phyloP scores from a whole-genome alignment of 805 yeast species.

The Scheffersomyces lignosus region DNA sequence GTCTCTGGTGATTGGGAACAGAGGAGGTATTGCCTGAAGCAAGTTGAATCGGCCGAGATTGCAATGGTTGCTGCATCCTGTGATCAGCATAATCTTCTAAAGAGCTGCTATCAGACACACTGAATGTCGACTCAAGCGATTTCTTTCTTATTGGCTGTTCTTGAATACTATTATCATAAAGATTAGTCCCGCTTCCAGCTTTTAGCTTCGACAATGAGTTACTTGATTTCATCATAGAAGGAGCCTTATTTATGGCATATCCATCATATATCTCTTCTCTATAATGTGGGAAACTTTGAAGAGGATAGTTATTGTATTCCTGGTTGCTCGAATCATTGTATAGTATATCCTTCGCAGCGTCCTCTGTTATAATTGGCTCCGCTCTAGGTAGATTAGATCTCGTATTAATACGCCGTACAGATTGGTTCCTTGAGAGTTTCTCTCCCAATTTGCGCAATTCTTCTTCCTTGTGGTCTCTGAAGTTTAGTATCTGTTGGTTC shows the following conservation, averaged over 20 bases:
- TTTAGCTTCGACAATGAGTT: neutral
- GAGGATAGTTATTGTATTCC: slow-evolving; percentile 3
- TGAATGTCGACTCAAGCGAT: neutral
- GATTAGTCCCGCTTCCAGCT: neutral
- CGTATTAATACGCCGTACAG: slow-evolving; percentile 25
- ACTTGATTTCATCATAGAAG: neutral
- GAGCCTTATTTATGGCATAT: slow-evolving; percentile 11
- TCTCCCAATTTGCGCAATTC: slow-evolving; percentile 38
- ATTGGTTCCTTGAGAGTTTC: slow-evolving; percentile 31
- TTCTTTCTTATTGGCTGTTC: too few relatives aligned
- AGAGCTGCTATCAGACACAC: neutral
- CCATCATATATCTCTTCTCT: slow-evolving; percentile 31
- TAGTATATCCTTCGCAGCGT: slow-evolving; percentile 21
- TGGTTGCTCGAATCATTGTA: slow-evolving; percentile 12
- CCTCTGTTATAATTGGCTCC: slow-evolving; percentile 11
- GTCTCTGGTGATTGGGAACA: neutral
- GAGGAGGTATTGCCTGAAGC: too few relatives aligned
- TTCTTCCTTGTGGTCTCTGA: slow-evolving; percentile 20
- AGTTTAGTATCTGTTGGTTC: neutral
- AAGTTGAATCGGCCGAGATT: neutral
- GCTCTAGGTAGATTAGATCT: neutral
- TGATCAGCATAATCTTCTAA: too few relatives aligned
- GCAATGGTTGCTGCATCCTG: neutral
- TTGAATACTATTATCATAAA: neutral
- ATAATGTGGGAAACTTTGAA: slow-evolving; percentile 12